Evolutionary conservation across 495 filamentous ascomycete genomes (phyloP).

Genomic region (Xylaria venustula): DNA sequence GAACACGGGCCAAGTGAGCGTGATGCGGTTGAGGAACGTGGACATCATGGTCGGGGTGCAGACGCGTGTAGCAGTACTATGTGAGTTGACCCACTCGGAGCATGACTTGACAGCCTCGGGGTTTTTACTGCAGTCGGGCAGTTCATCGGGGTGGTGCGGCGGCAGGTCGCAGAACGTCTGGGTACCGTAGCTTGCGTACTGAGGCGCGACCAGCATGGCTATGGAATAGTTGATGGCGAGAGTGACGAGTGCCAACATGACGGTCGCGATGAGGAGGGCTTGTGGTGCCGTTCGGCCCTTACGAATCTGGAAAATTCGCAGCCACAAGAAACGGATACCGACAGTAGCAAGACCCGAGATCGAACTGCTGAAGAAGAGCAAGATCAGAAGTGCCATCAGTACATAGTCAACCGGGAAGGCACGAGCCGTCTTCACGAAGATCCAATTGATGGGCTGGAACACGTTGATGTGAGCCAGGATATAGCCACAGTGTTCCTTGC

Average conservation of each 20-base stretch:
- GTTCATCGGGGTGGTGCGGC: conserved; percentile 51
- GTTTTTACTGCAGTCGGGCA: conserved; percentile 78
- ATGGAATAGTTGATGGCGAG: conserved; percentile 89
- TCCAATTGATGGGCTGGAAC: conserved; percentile 92
- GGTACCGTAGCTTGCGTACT: conserved; percentile 91
- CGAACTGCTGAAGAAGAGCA: conserved; percentile 83
- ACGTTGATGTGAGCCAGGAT: conserved; percentile 87
- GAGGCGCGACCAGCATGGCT: conserved; percentile 86
- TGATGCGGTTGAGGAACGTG: conserved; percentile 89
- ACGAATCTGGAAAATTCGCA: conserved; percentile 84
- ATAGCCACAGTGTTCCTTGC: conserved; percentile 88
- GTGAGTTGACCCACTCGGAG: conserved; percentile 64
- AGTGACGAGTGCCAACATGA: conserved; percentile 83
- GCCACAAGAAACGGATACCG: conserved; percentile 94
- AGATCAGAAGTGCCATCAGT: conserved; percentile 75
- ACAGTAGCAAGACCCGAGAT: conserved; percentile 81
- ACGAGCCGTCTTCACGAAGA: conserved; percentile 77
- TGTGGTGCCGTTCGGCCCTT: conserved; percentile 88
- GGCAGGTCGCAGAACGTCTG: conserved; percentile 86
- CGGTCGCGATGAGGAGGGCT: conserved; percentile 85
- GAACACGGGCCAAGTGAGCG: conserved; percentile 95
- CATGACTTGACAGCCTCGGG: conserved; percentile 73
- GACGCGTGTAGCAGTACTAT: conserved; percentile 60
- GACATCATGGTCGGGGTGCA: conserved; percentile 89
- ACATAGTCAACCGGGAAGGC: conserved; percentile 92